Conservation (phyloP, 176 grass and related monocot species). For the Zoysia japonica region DNA sequence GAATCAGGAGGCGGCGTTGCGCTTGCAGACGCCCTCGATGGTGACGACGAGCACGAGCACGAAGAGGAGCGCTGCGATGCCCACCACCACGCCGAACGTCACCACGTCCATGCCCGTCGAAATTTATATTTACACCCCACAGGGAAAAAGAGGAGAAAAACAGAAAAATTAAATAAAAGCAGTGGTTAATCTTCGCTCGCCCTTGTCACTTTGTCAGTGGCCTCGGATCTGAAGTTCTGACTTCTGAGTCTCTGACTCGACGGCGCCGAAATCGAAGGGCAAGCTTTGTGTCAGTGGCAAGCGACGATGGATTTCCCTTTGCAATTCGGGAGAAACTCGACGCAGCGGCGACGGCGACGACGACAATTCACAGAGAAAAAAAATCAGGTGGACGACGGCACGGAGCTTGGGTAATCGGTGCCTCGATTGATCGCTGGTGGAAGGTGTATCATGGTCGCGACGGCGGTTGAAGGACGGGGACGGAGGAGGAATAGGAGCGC, state of each 20-base stretch:
- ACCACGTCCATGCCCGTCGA: conserved; percentile 56
- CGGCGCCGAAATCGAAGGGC: conserved; percentile 3
- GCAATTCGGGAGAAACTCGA: no score
- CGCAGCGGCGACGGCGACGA: no score
- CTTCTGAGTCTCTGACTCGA: neutral
- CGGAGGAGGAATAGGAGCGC: no score
- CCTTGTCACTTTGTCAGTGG: neutral
- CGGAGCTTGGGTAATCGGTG: no score
- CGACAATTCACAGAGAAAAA: no score
- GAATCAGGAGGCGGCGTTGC: conserved; percentile 47
- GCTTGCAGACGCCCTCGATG: conserved; percentile 66
- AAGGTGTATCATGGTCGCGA: no score
- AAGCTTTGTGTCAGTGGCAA: conserved; percentile 22
- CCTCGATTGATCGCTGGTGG: no score
- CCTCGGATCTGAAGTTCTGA: neutral
- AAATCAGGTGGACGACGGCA: no score
- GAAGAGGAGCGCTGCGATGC: conserved; percentile 60
- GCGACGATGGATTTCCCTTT: neutral
- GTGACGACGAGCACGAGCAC: conserved; percentile 64
- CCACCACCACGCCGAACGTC: conserved; percentile 65
- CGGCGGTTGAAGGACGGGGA: no score
- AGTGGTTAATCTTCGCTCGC: neutral
- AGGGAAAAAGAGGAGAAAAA: neutral
- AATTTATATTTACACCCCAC: conserved; percentile 33
- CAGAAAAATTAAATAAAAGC: neutral